A percentile compares a stretch with the other conserved stretches of the same genome.
Conservation (phyloP, 106 monocot species). For the Platanthera zijinensis region DNA sequence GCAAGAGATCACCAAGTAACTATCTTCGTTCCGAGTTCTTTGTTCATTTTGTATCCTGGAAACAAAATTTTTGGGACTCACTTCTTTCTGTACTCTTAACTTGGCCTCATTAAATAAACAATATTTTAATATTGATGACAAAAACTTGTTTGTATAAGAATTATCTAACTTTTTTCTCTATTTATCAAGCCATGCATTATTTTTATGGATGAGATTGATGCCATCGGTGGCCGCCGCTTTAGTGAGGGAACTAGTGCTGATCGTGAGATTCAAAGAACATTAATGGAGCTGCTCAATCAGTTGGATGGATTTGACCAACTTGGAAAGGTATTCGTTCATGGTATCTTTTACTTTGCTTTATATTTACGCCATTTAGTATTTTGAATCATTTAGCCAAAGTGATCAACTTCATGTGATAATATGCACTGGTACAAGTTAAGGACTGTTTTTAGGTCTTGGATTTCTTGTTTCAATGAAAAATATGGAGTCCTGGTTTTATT, state of each 20-base stretch:
- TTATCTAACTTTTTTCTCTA: slow-evolving; percentile 4
- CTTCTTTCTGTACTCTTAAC: not conserved
- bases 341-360: not conserved
- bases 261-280: slow-evolving; percentile 52
- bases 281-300: slow-evolving; percentile 99
- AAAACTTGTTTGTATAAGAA: not conserved
- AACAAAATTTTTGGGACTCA: not conserved
- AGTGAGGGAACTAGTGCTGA: slow-evolving; percentile 85
- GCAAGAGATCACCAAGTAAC: slow-evolving; percentile 68
- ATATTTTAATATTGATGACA: not conserved
- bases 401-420: not conserved
- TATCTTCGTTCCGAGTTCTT: not conserved
- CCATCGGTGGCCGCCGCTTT: slow-evolving; percentile 79
- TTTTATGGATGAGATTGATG: slow-evolving; percentile 87
- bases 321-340: slow-evolving; percentile 38
- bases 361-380: not conserved
- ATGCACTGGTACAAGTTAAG: not conserved
- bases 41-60: not conserved
- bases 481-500: too few species aligned
- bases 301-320: slow-evolving; percentile 95
- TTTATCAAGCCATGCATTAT: slow-evolving; percentile 61
- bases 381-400: not conserved
- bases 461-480: not conserved
- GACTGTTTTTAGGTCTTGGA: not conserved
- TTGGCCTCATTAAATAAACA: not conserved